phyloP scores from a whole-genome alignment of 352 stramenopile genomes.

The Blastocystis sp. region DNA sequence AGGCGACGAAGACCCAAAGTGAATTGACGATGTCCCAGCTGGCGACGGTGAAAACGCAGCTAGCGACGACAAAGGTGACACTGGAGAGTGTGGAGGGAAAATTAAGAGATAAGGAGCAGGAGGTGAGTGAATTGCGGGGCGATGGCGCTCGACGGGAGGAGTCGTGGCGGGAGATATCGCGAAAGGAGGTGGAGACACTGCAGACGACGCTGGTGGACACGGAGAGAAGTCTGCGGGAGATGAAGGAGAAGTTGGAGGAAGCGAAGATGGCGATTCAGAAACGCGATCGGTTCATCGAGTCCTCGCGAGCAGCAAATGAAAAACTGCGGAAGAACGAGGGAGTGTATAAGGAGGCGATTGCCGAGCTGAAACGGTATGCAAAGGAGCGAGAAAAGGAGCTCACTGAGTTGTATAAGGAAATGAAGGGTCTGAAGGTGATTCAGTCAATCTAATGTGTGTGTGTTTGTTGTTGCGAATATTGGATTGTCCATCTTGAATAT shows the following conservation, averaged over 20 bases:
- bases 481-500: too few species aligned
- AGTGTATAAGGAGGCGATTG: conserved; percentile 25
- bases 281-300: not conserved
- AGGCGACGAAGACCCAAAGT: conserved; percentile 10
- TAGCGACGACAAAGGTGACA: not conserved
- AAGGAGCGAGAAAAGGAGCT: conserved; percentile 18
- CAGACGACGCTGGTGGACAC: conserved; percentile 1
- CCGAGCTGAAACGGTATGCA: not conserved
- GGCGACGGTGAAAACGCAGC: not conserved
- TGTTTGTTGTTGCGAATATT: too few species aligned
- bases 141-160: not conserved
- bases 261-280: conserved; percentile 1
- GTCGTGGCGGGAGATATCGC: not conserved
- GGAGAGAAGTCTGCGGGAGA: not conserved
- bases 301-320: not conserved
- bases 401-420: conserved; percentile 43
- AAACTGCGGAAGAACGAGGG: conserved; percentile 35
- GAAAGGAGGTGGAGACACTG: not conserved
- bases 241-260: not conserved
- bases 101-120: not conserved
- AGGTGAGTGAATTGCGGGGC: not conserved
- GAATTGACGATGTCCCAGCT: not conserved
- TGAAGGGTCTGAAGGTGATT: not conserved
- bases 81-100: not conserved
- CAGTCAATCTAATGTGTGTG: too few species aligned